Evolutionary conservation across 371 early-diverging fungal species (phyloP).

Genomic region (Amoeboaphelidium protococcarum): DNA sequence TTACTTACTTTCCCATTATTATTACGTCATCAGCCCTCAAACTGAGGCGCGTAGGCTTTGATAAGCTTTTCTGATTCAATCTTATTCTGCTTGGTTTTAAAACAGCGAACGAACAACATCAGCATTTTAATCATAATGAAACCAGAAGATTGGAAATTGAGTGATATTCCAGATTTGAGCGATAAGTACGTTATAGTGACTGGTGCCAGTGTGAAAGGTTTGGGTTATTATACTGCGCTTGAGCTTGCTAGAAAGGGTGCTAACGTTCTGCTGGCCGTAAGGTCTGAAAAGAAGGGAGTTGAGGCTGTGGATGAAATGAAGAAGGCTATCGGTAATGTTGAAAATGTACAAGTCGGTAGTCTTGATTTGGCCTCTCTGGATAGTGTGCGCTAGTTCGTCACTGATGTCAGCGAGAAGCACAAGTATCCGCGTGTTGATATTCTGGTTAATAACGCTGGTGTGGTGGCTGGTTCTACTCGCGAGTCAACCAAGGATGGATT

Average conservation of each 20-base stretch:
- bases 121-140: too few species aligned
- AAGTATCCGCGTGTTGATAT: slow-evolving; percentile 22
- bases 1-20: too few species aligned
- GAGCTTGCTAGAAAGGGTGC: slow-evolving; percentile 3
- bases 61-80: too few species aligned
- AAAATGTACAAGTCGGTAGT: slow-evolving; percentile 17
- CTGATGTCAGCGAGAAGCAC: slow-evolving; percentile 12
- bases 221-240: slow-evolving; percentile 2
- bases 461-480: not conserved
- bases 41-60: too few species aligned
- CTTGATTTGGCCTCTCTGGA: slow-evolving; percentile 27
- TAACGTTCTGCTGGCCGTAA: not conserved
- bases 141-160: too few species aligned
- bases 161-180: slow-evolving; percentile 8
- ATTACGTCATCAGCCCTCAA: too few species aligned
- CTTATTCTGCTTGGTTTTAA: too few species aligned
- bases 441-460: slow-evolving; percentile 21
- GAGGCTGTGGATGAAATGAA: not conserved
- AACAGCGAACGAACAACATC: too few species aligned
- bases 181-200: slow-evolving; percentile 11
- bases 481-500: slow-evolving; percentile 3
- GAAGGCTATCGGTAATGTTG: not conserved
- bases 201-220: slow-evolving; percentile 5
- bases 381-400: slow-evolving; percentile 22
- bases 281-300: not conserved